Conservation (phyloP, 1,284 basidiomycete genomes). For the Marasmius tenuissimus region DNA sequence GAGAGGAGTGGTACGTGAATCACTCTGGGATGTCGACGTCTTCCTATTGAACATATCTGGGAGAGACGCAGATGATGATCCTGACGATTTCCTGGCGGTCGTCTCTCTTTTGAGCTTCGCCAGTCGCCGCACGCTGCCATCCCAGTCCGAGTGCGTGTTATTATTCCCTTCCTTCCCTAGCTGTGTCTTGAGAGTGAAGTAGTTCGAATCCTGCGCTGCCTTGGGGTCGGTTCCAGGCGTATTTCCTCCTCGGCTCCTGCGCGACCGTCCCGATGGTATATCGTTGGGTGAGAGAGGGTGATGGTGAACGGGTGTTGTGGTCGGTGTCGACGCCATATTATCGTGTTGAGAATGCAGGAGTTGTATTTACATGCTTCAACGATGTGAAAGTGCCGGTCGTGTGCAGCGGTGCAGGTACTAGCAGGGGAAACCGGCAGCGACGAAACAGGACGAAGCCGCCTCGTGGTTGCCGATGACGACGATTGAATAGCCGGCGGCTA, state of each 20-base stretch:
- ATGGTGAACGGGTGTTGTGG: slow-evolving; percentile 56
- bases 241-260: slow-evolving; percentile 23
- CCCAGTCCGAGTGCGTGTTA: slow-evolving; percentile 42
- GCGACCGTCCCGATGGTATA: slow-evolving; percentile 36
- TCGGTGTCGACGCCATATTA: slow-evolving; percentile 8
- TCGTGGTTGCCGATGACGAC: background rate
- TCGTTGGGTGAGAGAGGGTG: slow-evolving; percentile 66
- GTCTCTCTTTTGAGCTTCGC: slow-evolving; percentile 31
- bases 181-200: slow-evolving; percentile 62
- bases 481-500: background rate
- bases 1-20: slow-evolving; percentile 36
- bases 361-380: background rate
- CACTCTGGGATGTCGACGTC: slow-evolving; percentile 8
- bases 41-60: slow-evolving; percentile 34
- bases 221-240: slow-evolving; percentile 14
- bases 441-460: background rate
- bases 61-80: slow-evolving; percentile 34
- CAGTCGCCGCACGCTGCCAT: slow-evolving; percentile 58
- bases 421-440: background rate
- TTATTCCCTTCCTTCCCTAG: slow-evolving; percentile 42
- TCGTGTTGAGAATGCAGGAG: background rate
- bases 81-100: slow-evolving; percentile 20
- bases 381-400: background rate
- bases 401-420: background rate
- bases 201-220: slow-evolving; percentile 37